Evolutionary conservation across 2,329 filamentous ascomycete genomes (phyloP).

Genomic region (Aspergillus pseudoglaucus): DNA sequence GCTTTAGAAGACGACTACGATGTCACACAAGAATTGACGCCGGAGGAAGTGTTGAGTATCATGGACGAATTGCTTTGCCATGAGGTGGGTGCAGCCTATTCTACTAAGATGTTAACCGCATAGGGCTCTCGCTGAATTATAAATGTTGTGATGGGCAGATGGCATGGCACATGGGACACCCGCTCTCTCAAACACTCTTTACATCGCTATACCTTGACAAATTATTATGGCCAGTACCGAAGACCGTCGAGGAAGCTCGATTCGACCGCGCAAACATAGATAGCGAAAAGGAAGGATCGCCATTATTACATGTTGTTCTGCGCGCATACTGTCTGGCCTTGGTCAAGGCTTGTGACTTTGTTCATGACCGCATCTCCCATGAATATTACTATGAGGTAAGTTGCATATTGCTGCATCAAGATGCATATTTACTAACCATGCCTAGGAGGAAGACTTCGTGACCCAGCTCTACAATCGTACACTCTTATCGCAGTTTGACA

Average conservation of each 20-base stretch:
- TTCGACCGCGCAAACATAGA: slow-evolving; percentile 42
- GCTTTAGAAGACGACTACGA: slow-evolving; percentile 80
- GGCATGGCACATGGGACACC: slow-evolving; percentile 95
- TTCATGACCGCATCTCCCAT: slow-evolving; percentile 68
- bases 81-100: slow-evolving; percentile 53
- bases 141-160: slow-evolving; percentile 50
- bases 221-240: slow-evolving; percentile 65
- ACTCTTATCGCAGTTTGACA: slow-evolving; percentile 60
- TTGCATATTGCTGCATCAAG: slow-evolving; percentile 3
- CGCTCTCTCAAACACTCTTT: slow-evolving; percentile 87
- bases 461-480: slow-evolving; percentile 81
- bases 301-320: slow-evolving; percentile 58
- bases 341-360: slow-evolving; percentile 73
- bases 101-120: neutral
- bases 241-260: slow-evolving; percentile 57
- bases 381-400: slow-evolving; percentile 85
- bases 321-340: slow-evolving; percentile 80
- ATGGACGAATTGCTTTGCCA: slow-evolving; percentile 89
- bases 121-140: slow-evolving; percentile 5
- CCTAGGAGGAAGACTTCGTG: slow-evolving; percentile 89
- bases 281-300: slow-evolving; percentile 24
- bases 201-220: slow-evolving; percentile 87
- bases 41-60: slow-evolving; percentile 79
- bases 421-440: slow-evolving; percentile 9
- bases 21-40: slow-evolving; percentile 58